phyloP scores from a whole-genome alignment of 2,329 filamentous ascomycete species.

The Diaporthe citriasiana region DNA sequence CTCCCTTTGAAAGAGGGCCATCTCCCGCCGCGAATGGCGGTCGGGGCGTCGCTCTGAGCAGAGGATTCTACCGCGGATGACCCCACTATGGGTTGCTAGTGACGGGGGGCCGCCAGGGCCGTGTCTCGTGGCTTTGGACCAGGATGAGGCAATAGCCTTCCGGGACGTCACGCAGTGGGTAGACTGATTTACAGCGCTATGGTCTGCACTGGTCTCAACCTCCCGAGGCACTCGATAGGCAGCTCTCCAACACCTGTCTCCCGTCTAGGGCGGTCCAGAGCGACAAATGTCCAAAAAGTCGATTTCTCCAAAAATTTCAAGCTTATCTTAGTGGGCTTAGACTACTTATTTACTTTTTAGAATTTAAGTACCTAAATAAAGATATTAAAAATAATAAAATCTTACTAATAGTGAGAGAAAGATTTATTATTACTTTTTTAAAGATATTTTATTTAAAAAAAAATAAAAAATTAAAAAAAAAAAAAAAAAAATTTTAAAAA shows the following conservation, averaged over 20 bases:
- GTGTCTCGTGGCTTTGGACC: slow-evolving; percentile 26
- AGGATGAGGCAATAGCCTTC: slow-evolving; percentile 9
- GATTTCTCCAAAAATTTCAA: too few relatives aligned
- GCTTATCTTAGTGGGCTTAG: too few relatives aligned
- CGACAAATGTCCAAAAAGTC: too few relatives aligned
- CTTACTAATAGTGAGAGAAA: too few relatives aligned
- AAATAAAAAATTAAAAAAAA: too few relatives aligned
- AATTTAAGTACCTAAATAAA: too few relatives aligned
- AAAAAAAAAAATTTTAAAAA: too few relatives aligned
- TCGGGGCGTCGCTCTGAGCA: slow-evolving; percentile 19
- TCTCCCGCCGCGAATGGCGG: slow-evolving; percentile 14
- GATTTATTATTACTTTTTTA: too few relatives aligned
- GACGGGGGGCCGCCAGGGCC: neutral
- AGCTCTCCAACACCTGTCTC: slow-evolving; percentile 3
- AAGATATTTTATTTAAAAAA: too few relatives aligned
- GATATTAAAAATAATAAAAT: too few relatives aligned
- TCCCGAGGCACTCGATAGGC: neutral
- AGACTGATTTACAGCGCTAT: neutral
- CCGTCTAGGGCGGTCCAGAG: too few relatives aligned
- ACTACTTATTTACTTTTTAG: too few relatives aligned
- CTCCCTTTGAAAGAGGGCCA: slow-evolving; percentile 11
- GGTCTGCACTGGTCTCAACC: neutral
- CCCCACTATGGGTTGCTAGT: slow-evolving; percentile 12
- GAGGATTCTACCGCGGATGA: slow-evolving; percentile 15
- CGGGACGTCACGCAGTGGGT: slow-evolving; percentile 4